Percentiles rank a stretch among this genome's conserved stretches.
Conservation (phyloP, 495 filamentous ascomycete genomes). For the Cryomyces minteri region DNA sequence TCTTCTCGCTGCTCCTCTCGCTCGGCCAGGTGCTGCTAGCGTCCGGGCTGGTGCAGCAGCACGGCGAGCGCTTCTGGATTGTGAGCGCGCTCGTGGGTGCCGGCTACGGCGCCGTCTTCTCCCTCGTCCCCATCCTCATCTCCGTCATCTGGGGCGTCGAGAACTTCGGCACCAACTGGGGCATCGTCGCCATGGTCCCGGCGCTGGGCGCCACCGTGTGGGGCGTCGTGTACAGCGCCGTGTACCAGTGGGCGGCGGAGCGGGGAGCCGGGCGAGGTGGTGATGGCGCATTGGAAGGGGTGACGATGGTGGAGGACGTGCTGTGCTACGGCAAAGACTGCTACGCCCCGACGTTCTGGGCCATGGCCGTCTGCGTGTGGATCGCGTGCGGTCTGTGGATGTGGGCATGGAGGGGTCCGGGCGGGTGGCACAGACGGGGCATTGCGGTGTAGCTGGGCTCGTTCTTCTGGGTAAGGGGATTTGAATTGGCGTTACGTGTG, state of each 20-base stretch:
- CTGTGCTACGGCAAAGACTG: constrained; percentile 61
- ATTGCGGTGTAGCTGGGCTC: constrained; percentile 43
- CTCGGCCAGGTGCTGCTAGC: constrained; percentile 60
- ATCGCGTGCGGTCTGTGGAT: constrained; percentile 53
- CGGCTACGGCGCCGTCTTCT: constrained; percentile 85
- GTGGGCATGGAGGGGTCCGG: constrained; percentile 62
- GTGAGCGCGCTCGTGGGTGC: constrained; percentile 67
- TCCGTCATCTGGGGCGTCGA: constrained; percentile 93
- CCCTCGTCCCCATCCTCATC: constrained; percentile 75
- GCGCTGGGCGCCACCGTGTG: constrained; percentile 70
- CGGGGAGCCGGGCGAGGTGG: constrained; percentile 9
- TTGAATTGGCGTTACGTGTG: no score
- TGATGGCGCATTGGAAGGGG: constrained; percentile 11
- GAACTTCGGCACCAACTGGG: constrained; percentile 98
- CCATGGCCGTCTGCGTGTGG: constrained; percentile 59
- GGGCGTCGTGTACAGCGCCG: constrained; percentile 63
- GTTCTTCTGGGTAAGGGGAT: no score
- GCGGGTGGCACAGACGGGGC: constrained; percentile 60
- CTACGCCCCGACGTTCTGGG: constrained; percentile 65
- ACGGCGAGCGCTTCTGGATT: constrained; percentile 54
- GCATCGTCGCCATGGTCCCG: constrained; percentile 80
- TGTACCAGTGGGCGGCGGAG: constrained; percentile 42
- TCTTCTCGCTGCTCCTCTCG: constrained; percentile 56
- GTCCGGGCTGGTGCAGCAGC: constrained; percentile 44
- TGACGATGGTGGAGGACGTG: constrained; percentile 20